These are phyloP conservation scores for Aquilaria sinensis DNA, from an alignment of 345 rosid genomes.

Conservation along the genomic window DNA sequence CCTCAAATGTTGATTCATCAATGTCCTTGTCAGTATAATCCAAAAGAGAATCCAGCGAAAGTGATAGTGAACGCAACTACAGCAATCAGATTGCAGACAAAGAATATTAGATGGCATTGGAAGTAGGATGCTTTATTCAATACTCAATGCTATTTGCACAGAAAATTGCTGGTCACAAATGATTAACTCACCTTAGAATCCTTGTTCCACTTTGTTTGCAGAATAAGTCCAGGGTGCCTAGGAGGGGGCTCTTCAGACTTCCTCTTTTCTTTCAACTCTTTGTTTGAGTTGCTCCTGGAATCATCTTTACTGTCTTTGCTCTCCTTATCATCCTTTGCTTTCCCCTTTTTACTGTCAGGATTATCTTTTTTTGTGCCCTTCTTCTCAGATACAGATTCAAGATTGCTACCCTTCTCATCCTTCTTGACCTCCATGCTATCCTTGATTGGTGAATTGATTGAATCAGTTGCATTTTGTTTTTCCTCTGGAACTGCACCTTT, in stretches of 20 bases:
- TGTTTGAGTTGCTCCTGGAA: conserved; percentile 31
- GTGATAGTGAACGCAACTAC: conserved; percentile 72
- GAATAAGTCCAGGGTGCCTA: conserved; percentile 71
- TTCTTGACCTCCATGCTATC: conserved; percentile 39
- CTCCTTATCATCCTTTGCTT: conserved; percentile 38
- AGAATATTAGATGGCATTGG: background rate
- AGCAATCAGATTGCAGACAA: conserved; percentile 4
- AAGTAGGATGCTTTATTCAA: background rate
- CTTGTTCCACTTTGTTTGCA: conserved; percentile 53
- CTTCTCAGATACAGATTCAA: conserved; percentile 33
- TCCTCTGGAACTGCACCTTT: conserved; percentile 33
- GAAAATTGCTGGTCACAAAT: conserved; percentile 3
- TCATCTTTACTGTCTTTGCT: conserved; percentile 44
- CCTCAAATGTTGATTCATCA: conserved; percentile 97
- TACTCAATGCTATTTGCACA: conserved; percentile 3
- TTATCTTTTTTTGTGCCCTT: conserved; percentile 31
- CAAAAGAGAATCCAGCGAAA: conserved; percentile 89
- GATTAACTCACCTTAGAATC: conserved; percentile 61
- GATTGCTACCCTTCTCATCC: conserved; percentile 32
- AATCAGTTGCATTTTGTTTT: conserved; percentile 28
- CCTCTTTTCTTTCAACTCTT: conserved; percentile 61
- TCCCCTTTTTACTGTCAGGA: conserved; percentile 29
- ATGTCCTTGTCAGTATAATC: conserved; percentile 84
- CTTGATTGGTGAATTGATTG: conserved; percentile 27
- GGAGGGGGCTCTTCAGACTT: conserved; percentile 70